A percentile compares a stretch with the other conserved stretches of the same genome.
Evolutionary conservation across 768 basidiomycete species (phyloP).

Genomic region (Serendipita sp.): DNA sequence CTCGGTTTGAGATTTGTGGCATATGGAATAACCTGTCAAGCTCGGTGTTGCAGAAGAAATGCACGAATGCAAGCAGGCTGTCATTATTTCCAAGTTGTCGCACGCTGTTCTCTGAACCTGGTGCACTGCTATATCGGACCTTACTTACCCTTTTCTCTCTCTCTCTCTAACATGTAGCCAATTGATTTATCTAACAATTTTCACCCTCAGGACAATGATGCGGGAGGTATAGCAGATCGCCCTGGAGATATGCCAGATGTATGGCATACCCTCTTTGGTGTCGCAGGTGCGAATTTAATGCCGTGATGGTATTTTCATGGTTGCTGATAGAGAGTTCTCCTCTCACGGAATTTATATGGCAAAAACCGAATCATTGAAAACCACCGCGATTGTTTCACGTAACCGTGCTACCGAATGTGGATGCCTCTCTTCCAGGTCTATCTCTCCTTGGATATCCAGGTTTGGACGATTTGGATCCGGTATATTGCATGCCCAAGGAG

Average conservation of each 20-base stretch:
- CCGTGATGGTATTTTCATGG: no score
- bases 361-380: no score
- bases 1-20: no score
- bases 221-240: slow-evolving; percentile 85
- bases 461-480: slow-evolving; percentile 74
- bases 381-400: no score
- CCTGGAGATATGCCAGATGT: slow-evolving; percentile 90
- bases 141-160: not conserved
- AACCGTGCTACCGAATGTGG: no score
- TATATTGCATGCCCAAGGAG: slow-evolving; percentile 85
- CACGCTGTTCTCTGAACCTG: no score
- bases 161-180: not conserved
- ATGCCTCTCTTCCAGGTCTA: slow-evolving; percentile 34
- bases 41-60: no score
- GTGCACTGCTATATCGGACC: not conserved
- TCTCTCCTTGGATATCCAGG: slow-evolving; percentile 78
- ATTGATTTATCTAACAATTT: not conserved
- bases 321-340: no score
- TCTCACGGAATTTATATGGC: no score
- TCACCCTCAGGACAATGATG: slow-evolving; percentile 55
- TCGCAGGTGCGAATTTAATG: slow-evolving; percentile 41
- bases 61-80: no score
- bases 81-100: no score
- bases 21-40: no score
- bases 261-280: slow-evolving; percentile 89